Conservation (phyloP, 1,139 yeast genomes). For the Yamadazyma mexicana region DNA sequence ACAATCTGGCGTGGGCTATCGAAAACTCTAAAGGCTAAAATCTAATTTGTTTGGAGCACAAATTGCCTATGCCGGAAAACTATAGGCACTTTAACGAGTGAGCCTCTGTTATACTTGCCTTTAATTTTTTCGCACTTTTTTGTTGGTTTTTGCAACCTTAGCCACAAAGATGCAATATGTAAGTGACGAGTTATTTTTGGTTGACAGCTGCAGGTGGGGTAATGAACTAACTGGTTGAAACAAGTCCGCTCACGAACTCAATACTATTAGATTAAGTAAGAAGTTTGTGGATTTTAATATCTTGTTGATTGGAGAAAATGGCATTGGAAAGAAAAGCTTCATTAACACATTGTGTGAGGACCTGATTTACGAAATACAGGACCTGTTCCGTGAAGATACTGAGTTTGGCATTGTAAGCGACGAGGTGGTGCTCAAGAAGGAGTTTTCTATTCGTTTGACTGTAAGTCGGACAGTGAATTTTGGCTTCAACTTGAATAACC, state of each 20-base stretch:
- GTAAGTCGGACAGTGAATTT: conserved; percentile 27
- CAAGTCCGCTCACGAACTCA: conserved; percentile 5
- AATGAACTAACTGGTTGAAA: no score
- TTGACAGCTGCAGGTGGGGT: no score
- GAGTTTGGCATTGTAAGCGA: conserved; percentile 7
- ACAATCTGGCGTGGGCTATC: no score
- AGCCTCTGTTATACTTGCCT: no score
- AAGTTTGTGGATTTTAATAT: conserved; percentile 23
- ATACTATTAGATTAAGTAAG: conserved; percentile 20
- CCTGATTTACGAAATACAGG: conserved; percentile 11
- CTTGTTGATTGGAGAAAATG: conserved; percentile 35
- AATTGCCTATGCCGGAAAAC: no score
- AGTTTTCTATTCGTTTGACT: conserved; percentile 25
- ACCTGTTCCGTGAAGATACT: conserved; percentile 1
- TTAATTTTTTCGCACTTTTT: no score
- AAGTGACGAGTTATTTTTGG: not conserved
- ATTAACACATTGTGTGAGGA: conserved; percentile 31
- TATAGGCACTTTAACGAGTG: no score
- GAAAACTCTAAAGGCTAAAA: no score
- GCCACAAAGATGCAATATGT: conserved; percentile 8
- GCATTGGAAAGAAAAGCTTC: conserved; percentile 34
- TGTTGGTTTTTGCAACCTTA: conserved; percentile 1
- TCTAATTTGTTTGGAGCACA: no score
- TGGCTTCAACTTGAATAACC: conserved; percentile 38
- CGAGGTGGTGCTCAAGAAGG: conserved; percentile 9